phyloP scores from a whole-genome alignment of 2,329 filamentous ascomycete species.

The Paracorniculantispora psalliotae region DNA sequence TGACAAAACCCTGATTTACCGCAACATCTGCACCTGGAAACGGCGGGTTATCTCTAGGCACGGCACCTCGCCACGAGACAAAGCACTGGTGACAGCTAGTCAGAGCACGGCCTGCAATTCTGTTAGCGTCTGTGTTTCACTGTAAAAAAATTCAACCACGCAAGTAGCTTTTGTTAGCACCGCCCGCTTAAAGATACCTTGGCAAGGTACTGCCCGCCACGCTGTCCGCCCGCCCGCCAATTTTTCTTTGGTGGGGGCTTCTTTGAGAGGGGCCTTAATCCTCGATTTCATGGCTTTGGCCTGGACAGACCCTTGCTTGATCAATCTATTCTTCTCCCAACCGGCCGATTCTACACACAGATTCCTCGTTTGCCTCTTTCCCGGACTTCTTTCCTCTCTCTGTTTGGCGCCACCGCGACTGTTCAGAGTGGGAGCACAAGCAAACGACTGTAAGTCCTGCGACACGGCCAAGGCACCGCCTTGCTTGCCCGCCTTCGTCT shows the following conservation, averaged over 20 bases:
- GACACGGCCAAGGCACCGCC: background rate
- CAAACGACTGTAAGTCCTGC: conserved; percentile 9
- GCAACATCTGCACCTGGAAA: background rate
- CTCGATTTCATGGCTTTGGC: conserved; percentile 5
- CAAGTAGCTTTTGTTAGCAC: background rate
- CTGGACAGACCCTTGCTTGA: conserved; percentile 4
- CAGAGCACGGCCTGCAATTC: background rate
- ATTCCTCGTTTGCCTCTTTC: background rate
- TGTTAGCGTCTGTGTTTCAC: background rate
- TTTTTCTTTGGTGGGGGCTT: conserved; percentile 13
- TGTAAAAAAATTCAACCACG: background rate
- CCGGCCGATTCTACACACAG: background rate
- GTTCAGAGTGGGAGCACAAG: background rate
- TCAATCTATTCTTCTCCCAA: background rate
- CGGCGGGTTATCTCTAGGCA: conserved; percentile 36
- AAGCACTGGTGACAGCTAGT: background rate
- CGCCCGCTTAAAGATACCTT: background rate
- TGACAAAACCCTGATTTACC: background rate
- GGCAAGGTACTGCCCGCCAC: background rate
- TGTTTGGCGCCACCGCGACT: background rate
- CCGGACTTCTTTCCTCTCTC: background rate
- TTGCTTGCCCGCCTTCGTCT: conserved; percentile 2
- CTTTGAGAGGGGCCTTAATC: conserved; percentile 10
- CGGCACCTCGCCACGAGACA: conserved; percentile 29
- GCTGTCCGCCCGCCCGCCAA: conserved; percentile 6